Conservation (phyloP, 2,329 filamentous ascomycete genomes). For the Simplicillium aogashimaense region DNA sequence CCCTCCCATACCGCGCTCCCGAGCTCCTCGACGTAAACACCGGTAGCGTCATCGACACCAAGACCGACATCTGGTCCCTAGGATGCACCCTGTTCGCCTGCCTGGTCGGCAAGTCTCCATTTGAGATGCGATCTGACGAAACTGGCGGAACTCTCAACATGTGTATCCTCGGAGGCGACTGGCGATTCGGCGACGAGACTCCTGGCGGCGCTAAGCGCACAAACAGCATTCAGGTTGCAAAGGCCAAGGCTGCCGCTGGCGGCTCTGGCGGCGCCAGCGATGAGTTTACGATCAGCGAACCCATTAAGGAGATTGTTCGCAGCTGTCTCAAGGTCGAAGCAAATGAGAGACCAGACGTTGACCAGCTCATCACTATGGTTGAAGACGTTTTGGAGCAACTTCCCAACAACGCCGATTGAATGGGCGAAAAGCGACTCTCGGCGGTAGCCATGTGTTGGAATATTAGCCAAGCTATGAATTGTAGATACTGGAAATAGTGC, state of each 20-base stretch:
- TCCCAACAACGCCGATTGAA: slow-evolving; percentile 27
- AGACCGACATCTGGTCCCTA: slow-evolving; percentile 95
- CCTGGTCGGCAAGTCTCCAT: slow-evolving; percentile 90
- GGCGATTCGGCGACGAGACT: slow-evolving; percentile 89
- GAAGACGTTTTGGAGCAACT: slow-evolving; percentile 59
- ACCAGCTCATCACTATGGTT: slow-evolving; percentile 73
- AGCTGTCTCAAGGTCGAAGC: slow-evolving; percentile 82
- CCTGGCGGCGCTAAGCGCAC: slow-evolving; percentile 42
- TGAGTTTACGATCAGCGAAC: slow-evolving; percentile 58
- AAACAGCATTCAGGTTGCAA: slow-evolving; percentile 23
- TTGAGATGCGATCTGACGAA: slow-evolving; percentile 91
- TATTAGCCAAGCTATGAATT: too few species aligned
- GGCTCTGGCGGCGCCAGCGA: slow-evolving; percentile 17
- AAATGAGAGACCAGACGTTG: slow-evolving; percentile 75
- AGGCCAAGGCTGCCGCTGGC: slow-evolving; percentile 16
- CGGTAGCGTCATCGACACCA: slow-evolving; percentile 82
- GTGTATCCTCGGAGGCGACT: slow-evolving; percentile 87
- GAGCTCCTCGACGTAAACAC: slow-evolving; percentile 98
- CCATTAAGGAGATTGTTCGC: slow-evolving; percentile 78
- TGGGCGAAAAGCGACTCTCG: background rate
- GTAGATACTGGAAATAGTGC: too few species aligned
- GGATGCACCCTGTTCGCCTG: slow-evolving; percentile 98
- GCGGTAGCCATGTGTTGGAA: too few species aligned
- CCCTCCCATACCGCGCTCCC: slow-evolving; percentile 96
- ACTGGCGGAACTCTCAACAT: slow-evolving; percentile 89